Percentiles rank a stretch among this genome's conserved stretches.
These are phyloP conservation scores for Trichoderma afroharzianum DNA, from an alignment of 2,329 filamentous ascomycete genomes.

Conservation along the genomic window DNA sequence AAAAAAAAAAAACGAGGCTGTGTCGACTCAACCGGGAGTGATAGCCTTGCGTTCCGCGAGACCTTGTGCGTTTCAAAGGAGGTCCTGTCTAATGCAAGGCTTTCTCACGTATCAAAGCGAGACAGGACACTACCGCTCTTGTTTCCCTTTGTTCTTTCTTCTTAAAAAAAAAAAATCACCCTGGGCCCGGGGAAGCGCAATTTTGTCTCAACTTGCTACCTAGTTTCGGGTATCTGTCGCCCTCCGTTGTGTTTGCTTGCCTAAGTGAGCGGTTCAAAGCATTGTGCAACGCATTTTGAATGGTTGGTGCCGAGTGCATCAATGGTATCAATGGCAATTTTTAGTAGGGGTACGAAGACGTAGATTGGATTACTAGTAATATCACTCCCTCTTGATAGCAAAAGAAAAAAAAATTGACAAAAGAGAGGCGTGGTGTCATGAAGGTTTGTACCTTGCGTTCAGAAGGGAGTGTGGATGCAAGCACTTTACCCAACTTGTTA, in stretches of 20 bases:
- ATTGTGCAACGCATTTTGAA: not conserved
- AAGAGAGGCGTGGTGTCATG: not conserved
- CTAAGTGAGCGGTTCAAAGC: not conserved
- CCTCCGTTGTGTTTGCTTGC: not conserved
- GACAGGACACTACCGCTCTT: not conserved
- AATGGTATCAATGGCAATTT: not conserved
- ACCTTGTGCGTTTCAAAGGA: constrained; percentile 1
- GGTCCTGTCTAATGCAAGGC: not conserved
- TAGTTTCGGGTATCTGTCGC: not conserved
- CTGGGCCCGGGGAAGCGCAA: not conserved
- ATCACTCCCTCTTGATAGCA: not conserved
- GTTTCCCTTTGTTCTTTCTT: not conserved
- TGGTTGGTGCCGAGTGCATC: not conserved
- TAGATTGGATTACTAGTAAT: not conserved
- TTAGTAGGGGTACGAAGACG: not conserved
- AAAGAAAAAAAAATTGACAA: not conserved
- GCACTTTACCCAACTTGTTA: constrained; percentile 6
- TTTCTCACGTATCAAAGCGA: not conserved
- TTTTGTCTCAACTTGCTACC: not conserved
- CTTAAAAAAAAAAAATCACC: not conserved
- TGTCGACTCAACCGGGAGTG: not conserved
- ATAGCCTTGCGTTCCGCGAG: not conserved
- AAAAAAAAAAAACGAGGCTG: not conserved
- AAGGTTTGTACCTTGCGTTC: not conserved
- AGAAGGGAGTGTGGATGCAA: constrained; percentile 8